phyloP scores from a whole-genome alignment of 345 rosid genomes.

The Odontarrhena argentea region DNA sequence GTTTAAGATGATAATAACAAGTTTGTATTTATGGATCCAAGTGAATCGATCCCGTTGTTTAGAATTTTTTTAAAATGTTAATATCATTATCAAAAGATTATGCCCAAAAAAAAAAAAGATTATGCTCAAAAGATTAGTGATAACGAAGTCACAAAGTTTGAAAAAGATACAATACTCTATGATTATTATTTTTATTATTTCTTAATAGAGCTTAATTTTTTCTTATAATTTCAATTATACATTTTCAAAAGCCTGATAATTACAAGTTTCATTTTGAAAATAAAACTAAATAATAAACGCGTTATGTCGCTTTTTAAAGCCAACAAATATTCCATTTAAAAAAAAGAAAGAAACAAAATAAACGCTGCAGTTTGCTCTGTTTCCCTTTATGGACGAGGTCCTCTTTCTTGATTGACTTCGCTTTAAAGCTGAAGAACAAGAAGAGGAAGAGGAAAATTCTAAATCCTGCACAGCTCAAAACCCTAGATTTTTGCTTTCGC shows the following conservation, averaged over 20 bases:
- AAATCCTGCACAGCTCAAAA: constrained; percentile 15
- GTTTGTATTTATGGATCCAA: too few relatives aligned
- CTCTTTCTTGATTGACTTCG: constrained; percentile 36
- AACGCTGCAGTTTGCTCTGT: constrained; percentile 33
- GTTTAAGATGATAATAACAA: too few relatives aligned
- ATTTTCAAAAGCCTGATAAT: not conserved
- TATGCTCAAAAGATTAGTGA: too few relatives aligned
- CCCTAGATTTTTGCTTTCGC: constrained; percentile 7
- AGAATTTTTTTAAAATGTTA: too few relatives aligned
- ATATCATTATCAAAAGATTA: too few relatives aligned
- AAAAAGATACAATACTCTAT: not conserved
- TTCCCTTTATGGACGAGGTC: constrained; percentile 38
- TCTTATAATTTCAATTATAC: too few relatives aligned
- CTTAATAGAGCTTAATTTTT: too few relatives aligned
- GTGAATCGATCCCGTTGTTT: too few relatives aligned
- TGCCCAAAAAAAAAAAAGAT: too few relatives aligned
- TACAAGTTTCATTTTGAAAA: not conserved
- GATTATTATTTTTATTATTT: too few relatives aligned
- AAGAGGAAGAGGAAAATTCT: constrained; percentile 15
- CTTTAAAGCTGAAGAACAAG: constrained; percentile 9
- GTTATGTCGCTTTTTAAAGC: constrained; percentile 20
- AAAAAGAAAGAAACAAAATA: not conserved
- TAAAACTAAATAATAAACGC: constrained; percentile 17
- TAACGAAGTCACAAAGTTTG: too few relatives aligned
- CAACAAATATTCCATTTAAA: constrained; percentile 31